These are phyloP conservation scores for Talaromyces adpressus DNA, from an alignment of 495 filamentous ascomycete species.

Conservation along the genomic window DNA sequence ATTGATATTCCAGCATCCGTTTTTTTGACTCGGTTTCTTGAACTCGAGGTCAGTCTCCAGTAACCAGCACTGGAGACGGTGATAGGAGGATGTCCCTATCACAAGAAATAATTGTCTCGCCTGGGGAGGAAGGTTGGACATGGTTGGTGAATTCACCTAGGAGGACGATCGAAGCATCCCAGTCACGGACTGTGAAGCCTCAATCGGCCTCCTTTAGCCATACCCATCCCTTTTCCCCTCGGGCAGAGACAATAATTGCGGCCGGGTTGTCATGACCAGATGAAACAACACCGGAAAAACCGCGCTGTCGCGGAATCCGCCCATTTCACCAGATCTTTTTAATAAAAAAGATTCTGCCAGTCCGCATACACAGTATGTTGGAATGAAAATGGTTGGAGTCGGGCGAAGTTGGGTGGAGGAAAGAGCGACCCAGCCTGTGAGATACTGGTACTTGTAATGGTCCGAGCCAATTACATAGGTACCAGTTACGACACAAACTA, in stretches of 20 bases:
- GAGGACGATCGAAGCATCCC: not conserved
- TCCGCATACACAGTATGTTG: constrained; percentile 4
- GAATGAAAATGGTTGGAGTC: constrained; percentile 8
- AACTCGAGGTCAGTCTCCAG: not conserved
- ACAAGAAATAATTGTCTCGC: not conserved
- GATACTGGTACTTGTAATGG: not conserved
- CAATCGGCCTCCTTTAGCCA: not conserved
- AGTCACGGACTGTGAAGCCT: not conserved
- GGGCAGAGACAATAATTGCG: constrained; percentile 1
- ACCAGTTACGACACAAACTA: not conserved
- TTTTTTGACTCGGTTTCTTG: constrained; percentile 1
- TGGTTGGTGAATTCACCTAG: not conserved
- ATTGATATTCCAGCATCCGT: constrained; percentile 1
- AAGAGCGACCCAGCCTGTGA: constrained; percentile 14
- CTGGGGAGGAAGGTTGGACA: not conserved
- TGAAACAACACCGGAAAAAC: not conserved
- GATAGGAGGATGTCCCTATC: constrained; percentile 1
- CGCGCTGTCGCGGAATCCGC: not conserved
- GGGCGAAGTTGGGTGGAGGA: constrained; percentile 8
- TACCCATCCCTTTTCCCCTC: not conserved
- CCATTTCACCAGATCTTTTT: not conserved
- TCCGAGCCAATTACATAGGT: not conserved
- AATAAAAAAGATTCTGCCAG: constrained; percentile 3
- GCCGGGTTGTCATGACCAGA: constrained; percentile 2
- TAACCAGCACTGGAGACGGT: not conserved